Base-by-base conservation (phyloP, 1,284 basidiomycete genomes). In the Pseudomicrostroma phylloplanum region DNA sequence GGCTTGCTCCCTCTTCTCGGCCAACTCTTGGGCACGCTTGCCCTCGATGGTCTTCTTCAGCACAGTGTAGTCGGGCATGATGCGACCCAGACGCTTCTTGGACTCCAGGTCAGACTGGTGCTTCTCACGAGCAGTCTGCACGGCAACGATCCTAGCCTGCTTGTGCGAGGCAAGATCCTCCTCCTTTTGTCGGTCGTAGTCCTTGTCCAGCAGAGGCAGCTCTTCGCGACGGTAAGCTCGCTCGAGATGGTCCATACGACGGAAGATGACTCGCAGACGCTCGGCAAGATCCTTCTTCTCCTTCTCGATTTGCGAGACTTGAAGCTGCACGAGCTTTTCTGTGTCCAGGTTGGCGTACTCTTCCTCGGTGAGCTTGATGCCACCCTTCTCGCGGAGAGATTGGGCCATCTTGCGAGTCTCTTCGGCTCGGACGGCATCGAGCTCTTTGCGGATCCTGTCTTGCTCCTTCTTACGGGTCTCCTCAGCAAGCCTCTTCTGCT, bases 221-320 rank as follows among this genome's bases (percentile, higher is more conserved):
- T 97, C 96, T 67, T 93, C 92, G 81, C 92, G 91, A 69, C 94
- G 89, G 83, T 89, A 91, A 0, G 94, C 93, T 67, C 96, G 91
- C 82, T 98, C 94, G 77, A 91, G 81, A 81, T 98, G 93, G 78
- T 98, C 94, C 74, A 97, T 87, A 39, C 92, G 89, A 82, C 97
- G 96, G 62, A 88, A 81, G 59, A 90, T 85, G 68, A 93, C 86
- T 42, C 92, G 88, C 64, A 96, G 84, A 26, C 88, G 86, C 74
- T 93, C 90, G 67, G 85, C 86, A 68, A 91, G 83, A 71, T 93
- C 90, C 73, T 87, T 88, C 85, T 96, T 96, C 82, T 97, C 94
- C 82, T 96, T 96, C 82, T 96, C 93, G 58, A 97, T 92, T 61
- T 77, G 76, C 59, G 74, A 71, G 19, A 77, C 76, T 80, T 96